These are phyloP conservation scores for Dactylorhiza incarnata DNA, from an alignment of 106 monocot genomes.

Conservation along the genomic window DNA sequence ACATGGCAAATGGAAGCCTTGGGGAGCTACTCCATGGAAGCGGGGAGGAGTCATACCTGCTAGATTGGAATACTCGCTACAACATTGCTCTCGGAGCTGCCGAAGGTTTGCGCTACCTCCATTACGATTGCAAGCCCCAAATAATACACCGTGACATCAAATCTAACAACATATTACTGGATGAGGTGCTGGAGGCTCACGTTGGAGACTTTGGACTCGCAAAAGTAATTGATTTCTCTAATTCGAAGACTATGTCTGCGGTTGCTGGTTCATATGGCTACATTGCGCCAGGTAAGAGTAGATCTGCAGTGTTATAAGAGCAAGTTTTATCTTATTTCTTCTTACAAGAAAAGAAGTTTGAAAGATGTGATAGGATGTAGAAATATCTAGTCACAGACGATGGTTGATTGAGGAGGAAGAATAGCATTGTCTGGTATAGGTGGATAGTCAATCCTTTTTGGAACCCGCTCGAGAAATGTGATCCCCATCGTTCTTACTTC, in stretches of 20 bases:
- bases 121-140: slow-evolving; percentile 62
- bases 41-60: slow-evolving; percentile 17
- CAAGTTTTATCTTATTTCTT: not conserved
- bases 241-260: slow-evolving; percentile 76
- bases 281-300: slow-evolving; percentile 63
- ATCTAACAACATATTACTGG: slow-evolving; percentile 70
- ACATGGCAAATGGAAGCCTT: slow-evolving; percentile 78
- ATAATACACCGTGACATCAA: slow-evolving; percentile 80
- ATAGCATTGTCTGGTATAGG: too few species aligned
- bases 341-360: not conserved
- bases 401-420: too few species aligned
- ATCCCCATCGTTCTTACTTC: too few species aligned
- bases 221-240: slow-evolving; percentile 33
- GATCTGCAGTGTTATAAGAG: not conserved
- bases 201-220: slow-evolving; percentile 71
- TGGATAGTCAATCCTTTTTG: too few species aligned
- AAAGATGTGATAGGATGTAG: too few species aligned
- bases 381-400: too few species aligned
- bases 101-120: slow-evolving; percentile 70
- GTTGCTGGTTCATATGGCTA: slow-evolving; percentile 87
- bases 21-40: slow-evolving; percentile 54
- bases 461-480: too few species aligned
- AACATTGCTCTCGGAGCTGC: slow-evolving; percentile 74
- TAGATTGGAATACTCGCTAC: slow-evolving; percentile 67
- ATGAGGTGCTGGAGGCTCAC: slow-evolving; percentile 62